Percentiles rank a stretch among this genome's conserved stretches.
These are phyloP conservation scores for Kuraishia molischiana DNA, from an alignment of 805 yeast species.

Conservation along the genomic window DNA sequence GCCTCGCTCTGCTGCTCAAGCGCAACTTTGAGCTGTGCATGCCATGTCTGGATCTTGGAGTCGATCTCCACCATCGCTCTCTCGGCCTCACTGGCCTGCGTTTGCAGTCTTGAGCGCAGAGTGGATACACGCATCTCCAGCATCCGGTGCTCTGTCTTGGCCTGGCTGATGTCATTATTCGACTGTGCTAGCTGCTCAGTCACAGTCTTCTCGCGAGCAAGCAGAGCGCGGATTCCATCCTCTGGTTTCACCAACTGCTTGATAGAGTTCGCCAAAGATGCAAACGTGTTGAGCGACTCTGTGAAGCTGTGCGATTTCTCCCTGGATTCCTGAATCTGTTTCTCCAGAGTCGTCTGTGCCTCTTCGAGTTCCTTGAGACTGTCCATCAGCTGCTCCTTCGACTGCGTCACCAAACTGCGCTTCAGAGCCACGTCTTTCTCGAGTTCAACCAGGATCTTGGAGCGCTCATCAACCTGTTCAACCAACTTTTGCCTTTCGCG, in stretches of 20 bases:
- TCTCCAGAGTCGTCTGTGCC: not conserved
- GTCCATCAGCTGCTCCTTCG: not conserved
- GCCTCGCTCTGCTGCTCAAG: not conserved
- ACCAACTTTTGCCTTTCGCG: not conserved
- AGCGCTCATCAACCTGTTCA: not conserved
- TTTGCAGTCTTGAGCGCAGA: not conserved
- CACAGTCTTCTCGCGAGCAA: not conserved
- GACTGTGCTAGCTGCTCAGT: not conserved
- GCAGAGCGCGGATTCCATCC: not conserved
- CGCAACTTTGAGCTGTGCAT: not conserved
- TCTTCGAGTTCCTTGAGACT: not conserved
- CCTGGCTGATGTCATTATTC: not conserved
- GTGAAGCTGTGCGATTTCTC: not conserved
- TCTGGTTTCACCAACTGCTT: not conserved
- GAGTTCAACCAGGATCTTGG: not conserved
- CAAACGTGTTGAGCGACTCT: not conserved
- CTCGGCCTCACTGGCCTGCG: not conserved
- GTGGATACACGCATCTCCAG: not conserved
- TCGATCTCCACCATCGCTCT: not conserved
- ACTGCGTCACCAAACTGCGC: not conserved
- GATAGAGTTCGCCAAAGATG: not conserved
- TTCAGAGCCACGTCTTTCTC: not conserved
- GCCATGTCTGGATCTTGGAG: not conserved
- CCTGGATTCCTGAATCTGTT: not conserved
- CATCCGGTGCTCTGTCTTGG: not conserved